Evolutionary conservation across 2,329 filamentous ascomycete genomes (phyloP).

Genomic region (Fragosphaeria purpurea): DNA sequence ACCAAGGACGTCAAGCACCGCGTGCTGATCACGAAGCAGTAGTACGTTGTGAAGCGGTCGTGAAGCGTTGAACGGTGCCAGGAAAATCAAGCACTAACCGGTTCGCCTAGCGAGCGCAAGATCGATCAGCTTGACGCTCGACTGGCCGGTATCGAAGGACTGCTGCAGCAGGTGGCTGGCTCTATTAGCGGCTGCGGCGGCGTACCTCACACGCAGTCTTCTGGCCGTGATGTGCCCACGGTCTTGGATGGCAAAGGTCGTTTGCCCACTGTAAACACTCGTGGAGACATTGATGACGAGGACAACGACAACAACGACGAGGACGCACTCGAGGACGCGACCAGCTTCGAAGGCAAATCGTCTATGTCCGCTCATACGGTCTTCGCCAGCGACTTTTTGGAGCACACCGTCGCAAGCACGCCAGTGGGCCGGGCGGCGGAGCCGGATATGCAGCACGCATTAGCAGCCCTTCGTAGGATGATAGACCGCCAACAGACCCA

Average conservation of each 20-base stretch:
- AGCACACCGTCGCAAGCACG: conserved; percentile 38
- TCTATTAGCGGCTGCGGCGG: too few relatives aligned
- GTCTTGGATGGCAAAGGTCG: too few relatives aligned
- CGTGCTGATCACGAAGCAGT: conserved; percentile 51
- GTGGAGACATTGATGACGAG: too few relatives aligned
- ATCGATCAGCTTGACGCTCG: conserved; percentile 38
- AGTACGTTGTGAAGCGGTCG: conserved; percentile 25
- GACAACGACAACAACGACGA: too few relatives aligned
- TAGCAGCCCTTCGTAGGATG: conserved; percentile 42
- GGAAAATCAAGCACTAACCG: too few relatives aligned
- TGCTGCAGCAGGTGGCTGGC: conserved; percentile 20
- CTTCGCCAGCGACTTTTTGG: conserved; percentile 45
- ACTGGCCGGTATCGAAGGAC: conserved; percentile 33
- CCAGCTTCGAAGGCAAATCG: conserved; percentile 35
- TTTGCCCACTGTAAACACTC: too few relatives aligned
- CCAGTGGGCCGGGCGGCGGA: conserved; percentile 10
- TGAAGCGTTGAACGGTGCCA: too few relatives aligned
- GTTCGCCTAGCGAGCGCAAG: conserved; percentile 34
- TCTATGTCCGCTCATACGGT: conserved; percentile 39
- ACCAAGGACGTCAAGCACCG: conserved; percentile 45
- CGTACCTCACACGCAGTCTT: too few relatives aligned
- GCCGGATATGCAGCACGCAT: conserved; percentile 42
- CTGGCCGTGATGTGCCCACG: conserved; percentile 8
- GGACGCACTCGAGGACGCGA: background rate
- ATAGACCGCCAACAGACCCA: conserved; percentile 22